Evolutionary conservation across 352 stramenopile species (phyloP).

Genomic region (Globisporangium echinulatum): DNA sequence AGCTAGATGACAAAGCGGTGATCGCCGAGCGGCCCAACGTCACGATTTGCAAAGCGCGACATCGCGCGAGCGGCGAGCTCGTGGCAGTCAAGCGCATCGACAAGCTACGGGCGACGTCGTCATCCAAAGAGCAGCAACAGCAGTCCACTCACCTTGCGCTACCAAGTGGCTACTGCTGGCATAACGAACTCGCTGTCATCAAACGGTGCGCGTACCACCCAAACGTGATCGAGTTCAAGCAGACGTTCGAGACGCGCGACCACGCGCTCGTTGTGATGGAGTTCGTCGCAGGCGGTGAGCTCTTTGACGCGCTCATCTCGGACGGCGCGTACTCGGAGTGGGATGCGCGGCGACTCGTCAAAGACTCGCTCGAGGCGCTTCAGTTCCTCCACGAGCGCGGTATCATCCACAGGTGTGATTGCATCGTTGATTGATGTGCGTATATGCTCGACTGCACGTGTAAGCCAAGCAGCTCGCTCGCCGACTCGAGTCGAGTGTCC

Average conservation of each 20-base stretch:
- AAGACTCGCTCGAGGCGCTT: constrained; percentile 52
- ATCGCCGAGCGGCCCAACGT: constrained; percentile 45
- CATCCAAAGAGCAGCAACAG: not conserved
- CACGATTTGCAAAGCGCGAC: constrained; percentile 36
- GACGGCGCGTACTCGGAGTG: constrained; percentile 75
- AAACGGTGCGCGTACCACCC: constrained; percentile 37
- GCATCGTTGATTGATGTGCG: not conserved
- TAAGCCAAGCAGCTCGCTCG: not conserved
- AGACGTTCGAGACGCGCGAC: constrained; percentile 40
- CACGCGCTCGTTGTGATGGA: constrained; percentile 61
- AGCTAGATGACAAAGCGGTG: constrained; percentile 31
- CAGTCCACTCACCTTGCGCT: not conserved
- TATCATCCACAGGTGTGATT: constrained; percentile 53
- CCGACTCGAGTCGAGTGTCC: not conserved
- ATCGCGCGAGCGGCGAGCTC: constrained; percentile 21
- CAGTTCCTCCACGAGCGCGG: constrained; percentile 57
- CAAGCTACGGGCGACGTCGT: constrained; percentile 14
- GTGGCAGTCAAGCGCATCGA: constrained; percentile 67
- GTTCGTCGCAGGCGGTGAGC: constrained; percentile 47
- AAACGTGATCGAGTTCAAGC: constrained; percentile 49
- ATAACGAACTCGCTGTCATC: constrained; percentile 46
- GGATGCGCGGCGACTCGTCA: constrained; percentile 41
- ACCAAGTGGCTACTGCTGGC: constrained; percentile 18
- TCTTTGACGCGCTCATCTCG: constrained; percentile 65
- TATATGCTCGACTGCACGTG: not conserved